Percentiles rank a stretch among this genome's conserved stretches.
Conservation (phyloP, 2,329 filamentous ascomycete genomes). For the Trichoderma koningiopsis region DNA sequence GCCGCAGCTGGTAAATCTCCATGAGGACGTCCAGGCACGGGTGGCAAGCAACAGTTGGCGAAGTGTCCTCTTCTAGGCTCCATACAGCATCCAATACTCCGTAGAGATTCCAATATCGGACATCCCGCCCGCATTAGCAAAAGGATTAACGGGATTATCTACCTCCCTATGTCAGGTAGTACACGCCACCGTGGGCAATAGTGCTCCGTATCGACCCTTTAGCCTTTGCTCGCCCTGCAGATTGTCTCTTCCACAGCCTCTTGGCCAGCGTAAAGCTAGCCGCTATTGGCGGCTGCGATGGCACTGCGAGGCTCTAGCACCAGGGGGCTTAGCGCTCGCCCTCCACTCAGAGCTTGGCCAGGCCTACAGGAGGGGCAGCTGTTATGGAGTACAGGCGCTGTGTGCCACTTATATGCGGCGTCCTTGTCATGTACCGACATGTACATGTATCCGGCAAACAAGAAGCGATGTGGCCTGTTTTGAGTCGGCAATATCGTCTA, state of each 20-base stretch:
- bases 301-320: conserved; percentile 8
- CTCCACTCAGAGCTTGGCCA: conserved; percentile 5
- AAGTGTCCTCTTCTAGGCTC: not conserved
- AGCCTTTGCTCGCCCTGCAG: conserved; percentile 12
- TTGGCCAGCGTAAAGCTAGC: not conserved
- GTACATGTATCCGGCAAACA: not conserved
- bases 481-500: not conserved
- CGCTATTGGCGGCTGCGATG: conserved; percentile 15
- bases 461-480: conserved; percentile 13
- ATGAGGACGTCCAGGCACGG: not conserved
- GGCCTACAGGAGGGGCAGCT: not conserved
- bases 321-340: conserved; percentile 13
- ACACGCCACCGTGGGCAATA: not conserved
- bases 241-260: conserved; percentile 10
- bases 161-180: not conserved
- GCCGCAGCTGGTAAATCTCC: not conserved
- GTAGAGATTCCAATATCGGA: not conserved
- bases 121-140: not conserved
- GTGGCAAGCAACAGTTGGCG: not conserved
- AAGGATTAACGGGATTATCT: not conserved
- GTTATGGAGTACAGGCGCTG: conserved; percentile 8
- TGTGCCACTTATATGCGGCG: not conserved
- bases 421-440: not conserved
- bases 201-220: not conserved
- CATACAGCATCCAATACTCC: not conserved